Evolutionary conservation across 768 basidiomycete species (phyloP).

Genomic region (Gymnopilus junonius): DNA sequence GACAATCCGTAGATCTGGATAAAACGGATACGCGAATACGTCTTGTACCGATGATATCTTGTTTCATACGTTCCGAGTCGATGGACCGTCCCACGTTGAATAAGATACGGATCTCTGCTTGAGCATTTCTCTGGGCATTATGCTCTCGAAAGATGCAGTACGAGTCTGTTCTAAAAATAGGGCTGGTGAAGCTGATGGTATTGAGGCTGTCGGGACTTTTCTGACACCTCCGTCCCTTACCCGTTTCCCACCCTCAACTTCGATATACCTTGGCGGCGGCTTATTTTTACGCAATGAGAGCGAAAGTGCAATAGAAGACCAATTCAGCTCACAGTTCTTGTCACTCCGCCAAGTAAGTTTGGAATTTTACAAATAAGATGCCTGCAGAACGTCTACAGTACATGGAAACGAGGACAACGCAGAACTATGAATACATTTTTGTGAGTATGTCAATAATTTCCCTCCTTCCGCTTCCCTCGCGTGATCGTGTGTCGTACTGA

Average conservation of each 20-base stretch:
- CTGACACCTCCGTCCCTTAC: slow-evolving; percentile 11
- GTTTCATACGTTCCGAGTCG: slow-evolving; percentile 4
- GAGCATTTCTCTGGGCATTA: background rate
- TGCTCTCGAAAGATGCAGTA: background rate
- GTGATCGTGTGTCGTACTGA: background rate
- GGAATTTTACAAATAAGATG: background rate
- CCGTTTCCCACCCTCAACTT: slow-evolving; percentile 17
- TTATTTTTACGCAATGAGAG: background rate
- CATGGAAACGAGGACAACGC: background rate
- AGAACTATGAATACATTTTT: background rate
- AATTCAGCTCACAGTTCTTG: background rate
- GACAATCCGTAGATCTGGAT: slow-evolving; percentile 9
- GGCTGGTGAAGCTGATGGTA: slow-evolving; percentile 1
- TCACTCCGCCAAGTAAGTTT: background rate
- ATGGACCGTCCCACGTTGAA: slow-evolving; percentile 5
- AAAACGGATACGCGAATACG: slow-evolving; percentile 4
- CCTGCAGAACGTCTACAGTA: background rate
- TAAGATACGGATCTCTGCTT: slow-evolving; percentile 6
- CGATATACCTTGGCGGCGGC: background rate
- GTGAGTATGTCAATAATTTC: background rate
- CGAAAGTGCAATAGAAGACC: background rate
- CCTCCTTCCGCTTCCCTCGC: background rate
- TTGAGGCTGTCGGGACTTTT: slow-evolving; percentile 4
- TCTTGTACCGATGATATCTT: background rate
- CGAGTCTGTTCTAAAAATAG: slow-evolving; percentile 11